These are phyloP conservation scores for Bruguiera parviflora DNA, from an alignment of 345 rosid species.

Conservation along the genomic window DNA sequence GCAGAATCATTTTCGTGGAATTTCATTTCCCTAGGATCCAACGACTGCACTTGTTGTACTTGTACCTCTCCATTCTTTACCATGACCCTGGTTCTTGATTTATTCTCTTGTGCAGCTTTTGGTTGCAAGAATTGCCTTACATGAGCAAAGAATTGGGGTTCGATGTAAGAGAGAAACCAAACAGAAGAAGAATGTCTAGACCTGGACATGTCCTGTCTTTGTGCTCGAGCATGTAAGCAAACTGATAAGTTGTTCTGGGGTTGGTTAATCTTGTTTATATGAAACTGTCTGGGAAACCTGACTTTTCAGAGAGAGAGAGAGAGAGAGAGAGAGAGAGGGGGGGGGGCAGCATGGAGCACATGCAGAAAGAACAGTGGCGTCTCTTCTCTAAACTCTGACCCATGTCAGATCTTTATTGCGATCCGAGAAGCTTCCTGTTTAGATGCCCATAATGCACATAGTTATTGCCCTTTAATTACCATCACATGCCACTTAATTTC, in stretches of 20 bases:
- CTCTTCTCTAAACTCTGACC: slow-evolving; percentile 19
- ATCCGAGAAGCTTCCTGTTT: slow-evolving; percentile 6
- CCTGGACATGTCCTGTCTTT: slow-evolving; percentile 32
- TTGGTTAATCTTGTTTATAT: slow-evolving; percentile 9
- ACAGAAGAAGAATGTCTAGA: slow-evolving; percentile 29
- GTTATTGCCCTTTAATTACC: no score
- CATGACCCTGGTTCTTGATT: not conserved
- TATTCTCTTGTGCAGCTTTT: slow-evolving; percentile 40
- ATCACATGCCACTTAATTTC: not conserved
- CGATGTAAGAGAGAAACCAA: slow-evolving; percentile 41
- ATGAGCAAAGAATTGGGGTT: slow-evolving; percentile 52
- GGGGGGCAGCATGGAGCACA: slow-evolving; percentile 36
- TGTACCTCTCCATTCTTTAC: not conserved
- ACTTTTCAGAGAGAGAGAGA: not conserved
- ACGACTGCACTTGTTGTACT: not conserved
- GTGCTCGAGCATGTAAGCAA: slow-evolving; percentile 29
- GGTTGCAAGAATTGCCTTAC: slow-evolving; percentile 57
- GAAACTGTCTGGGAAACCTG: slow-evolving; percentile 10
- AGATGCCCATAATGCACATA: no score
- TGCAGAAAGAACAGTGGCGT: slow-evolving; percentile 45
- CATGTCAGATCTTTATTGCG: not conserved
- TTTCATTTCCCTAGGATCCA: not conserved
- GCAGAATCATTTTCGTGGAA: slow-evolving; percentile 29
- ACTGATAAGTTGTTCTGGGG: slow-evolving; percentile 18
- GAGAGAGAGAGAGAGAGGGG: not conserved